Conservation (phyloP, 2,329 filamentous ascomycete genomes). For the Sclerotiophoma versabilis region DNA sequence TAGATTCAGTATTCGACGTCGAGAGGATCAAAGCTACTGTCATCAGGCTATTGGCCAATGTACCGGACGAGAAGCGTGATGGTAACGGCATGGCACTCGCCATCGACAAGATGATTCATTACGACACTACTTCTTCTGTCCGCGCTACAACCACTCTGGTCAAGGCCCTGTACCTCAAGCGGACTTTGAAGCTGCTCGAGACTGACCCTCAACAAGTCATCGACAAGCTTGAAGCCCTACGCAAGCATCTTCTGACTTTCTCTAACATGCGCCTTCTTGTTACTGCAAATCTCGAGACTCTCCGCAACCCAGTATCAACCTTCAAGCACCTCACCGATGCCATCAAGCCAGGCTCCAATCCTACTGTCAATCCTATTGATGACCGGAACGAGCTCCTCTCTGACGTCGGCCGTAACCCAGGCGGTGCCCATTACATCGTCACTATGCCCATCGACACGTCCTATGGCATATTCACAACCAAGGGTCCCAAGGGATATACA, state of each 20-base stretch:
- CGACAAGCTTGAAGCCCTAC: conserved; percentile 77
- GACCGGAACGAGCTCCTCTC: conserved; percentile 75
- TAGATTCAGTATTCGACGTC: conserved; percentile 86
- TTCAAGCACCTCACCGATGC: conserved; percentile 71
- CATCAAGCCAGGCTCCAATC: conserved; percentile 56
- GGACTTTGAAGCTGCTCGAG: conserved; percentile 80
- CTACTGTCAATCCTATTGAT: conserved; percentile 73
- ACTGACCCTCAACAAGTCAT: conserved; percentile 79
- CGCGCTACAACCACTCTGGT: conserved; percentile 84
- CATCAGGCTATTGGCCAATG: conserved; percentile 85
- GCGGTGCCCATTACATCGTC: conserved; percentile 77
- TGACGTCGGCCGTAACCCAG: conserved; percentile 75
- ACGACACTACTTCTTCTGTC: conserved; percentile 75
- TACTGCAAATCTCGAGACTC: conserved; percentile 77
- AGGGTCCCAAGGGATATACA: conserved; percentile 75
- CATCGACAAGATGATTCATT: conserved; percentile 78
- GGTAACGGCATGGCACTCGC: conserved; percentile 71
- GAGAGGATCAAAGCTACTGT: conserved; percentile 68
- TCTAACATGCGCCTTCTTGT: conserved; percentile 87
- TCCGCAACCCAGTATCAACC: conserved; percentile 76
- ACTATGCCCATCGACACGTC: conserved; percentile 95
- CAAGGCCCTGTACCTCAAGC: conserved; percentile 85
- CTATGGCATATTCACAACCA: conserved; percentile 77
- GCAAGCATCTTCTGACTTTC: conserved; percentile 78
- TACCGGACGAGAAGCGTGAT: conserved; percentile 89